Evolutionary conservation across 805 yeast species (phyloP), one percentile per base, ranked within the genome.

Genomic region (Kuraishia cidri): DNA sequence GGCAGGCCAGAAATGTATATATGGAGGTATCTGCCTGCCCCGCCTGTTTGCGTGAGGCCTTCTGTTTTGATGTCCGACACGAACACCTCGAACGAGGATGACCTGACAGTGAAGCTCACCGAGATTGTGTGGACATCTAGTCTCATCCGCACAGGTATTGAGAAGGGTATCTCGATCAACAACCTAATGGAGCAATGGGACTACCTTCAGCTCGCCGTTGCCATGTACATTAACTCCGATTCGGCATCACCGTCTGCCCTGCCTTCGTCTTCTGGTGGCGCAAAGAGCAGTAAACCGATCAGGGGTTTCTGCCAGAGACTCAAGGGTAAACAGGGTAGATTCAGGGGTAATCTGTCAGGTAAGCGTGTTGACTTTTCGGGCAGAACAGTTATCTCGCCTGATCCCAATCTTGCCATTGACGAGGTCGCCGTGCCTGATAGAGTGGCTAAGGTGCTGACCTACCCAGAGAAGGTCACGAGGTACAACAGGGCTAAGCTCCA

Each of bases 101-200:
- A 94, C 59, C 64, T 92, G 42, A 92, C 99, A 0, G 96, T 88
- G 21, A 92, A 92, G 52, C 64, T 92, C 37, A 86, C 97, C 0
- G 99, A 92, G 59, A 85, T 92, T 40, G 97, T 88, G 18, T 90
- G 95, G 94, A 86, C 95, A 1, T 80, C 92, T n/a, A 80, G 95
- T 4, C 68, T 88, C 60, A 92, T 92, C 46, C 73, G 86, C 43
- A 95, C 96, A 0, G 98, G 97, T 38, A 75, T 92, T 33, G 95
- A 88, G 41, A 90, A 87, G 52, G 98, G 98, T 37, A 84, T 90
- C 40, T 76, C 96, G 11, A 79, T 94, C 48, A 84, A 86, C 42
- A 85, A 85, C 47, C 67, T 92, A 58, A 88, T 92, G 96, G 97
- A 90, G 50, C 98, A 92, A 51, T 92, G 99, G 99, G 99, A 92